These are phyloP conservation scores for Trichocladium uniseriatum DNA, from an alignment of 495 filamentous ascomycete species.

Conservation along the genomic window DNA sequence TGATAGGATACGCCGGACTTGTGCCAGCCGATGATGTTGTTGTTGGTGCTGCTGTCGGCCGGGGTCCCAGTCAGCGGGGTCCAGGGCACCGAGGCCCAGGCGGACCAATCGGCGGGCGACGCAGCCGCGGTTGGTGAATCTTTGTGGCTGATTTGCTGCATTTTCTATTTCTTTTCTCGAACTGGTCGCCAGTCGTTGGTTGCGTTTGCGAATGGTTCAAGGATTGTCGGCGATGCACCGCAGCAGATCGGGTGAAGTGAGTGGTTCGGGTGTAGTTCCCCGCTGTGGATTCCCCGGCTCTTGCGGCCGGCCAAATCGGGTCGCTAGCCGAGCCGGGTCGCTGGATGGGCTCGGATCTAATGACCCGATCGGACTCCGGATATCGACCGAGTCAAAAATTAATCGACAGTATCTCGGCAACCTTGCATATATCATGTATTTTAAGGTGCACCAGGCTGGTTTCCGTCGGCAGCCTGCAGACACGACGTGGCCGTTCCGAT, in stretches of 20 bases:
- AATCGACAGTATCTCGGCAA: no score
- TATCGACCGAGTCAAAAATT: neutral
- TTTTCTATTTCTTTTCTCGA: neutral
- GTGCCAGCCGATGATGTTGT: constrained; percentile 12
- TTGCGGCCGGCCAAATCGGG: neutral
- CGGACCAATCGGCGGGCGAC: neutral
- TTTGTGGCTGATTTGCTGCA: neutral
- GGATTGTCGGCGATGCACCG: neutral
- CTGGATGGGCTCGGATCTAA: neutral
- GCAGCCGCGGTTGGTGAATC: neutral
- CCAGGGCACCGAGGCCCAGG: constrained; percentile 15
- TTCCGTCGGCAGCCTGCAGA: neutral
- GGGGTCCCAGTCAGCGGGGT: neutral
- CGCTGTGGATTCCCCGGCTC: constrained; percentile 1
- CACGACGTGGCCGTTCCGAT: neutral
- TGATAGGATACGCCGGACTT: constrained; percentile 14
- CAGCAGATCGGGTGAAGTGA: neutral
- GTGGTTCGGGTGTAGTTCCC: neutral
- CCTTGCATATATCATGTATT: no score
- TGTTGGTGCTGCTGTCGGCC: neutral
- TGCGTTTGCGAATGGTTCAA: neutral
- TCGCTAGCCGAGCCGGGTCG: neutral
- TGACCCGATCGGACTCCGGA: neutral
- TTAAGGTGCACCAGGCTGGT: neutral
- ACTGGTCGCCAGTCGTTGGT: neutral